phyloP scores from a whole-genome alignment of 1,284 basidiomycete species.

The Puccinia triticina region DNA sequence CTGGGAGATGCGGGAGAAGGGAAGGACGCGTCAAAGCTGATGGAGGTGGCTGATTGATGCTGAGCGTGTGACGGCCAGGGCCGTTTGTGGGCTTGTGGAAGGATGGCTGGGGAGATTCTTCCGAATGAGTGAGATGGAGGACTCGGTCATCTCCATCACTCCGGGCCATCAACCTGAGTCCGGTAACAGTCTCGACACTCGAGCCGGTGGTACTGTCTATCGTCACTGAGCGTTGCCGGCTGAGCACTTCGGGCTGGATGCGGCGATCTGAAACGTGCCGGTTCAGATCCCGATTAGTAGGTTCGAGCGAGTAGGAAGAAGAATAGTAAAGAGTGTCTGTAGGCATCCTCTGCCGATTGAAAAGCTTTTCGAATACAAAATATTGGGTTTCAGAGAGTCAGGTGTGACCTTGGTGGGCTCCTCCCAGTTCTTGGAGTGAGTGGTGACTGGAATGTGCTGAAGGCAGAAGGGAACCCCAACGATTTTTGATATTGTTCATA shows the following conservation, averaged over 20 bases:
- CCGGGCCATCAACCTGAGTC: background rate
- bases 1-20: conserved; percentile 10
- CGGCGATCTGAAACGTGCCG: background rate
- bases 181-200: conserved; percentile 19
- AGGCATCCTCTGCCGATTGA: background rate
- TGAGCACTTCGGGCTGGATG: background rate
- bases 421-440: background rate
- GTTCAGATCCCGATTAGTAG: background rate
- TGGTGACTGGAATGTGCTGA: too few species aligned
- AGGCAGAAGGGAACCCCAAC: too few species aligned
- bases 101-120: background rate
- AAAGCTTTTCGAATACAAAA: background rate
- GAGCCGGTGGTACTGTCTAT: conserved; percentile 13
- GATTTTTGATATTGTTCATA: background rate
- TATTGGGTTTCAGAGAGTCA: too few species aligned
- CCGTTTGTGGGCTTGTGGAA: background rate
- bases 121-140: background rate
- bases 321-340: background rate
- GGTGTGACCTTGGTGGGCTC: too few species aligned
- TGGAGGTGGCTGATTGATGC: background rate
- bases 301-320: conserved; percentile 17
- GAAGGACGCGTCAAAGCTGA: background rate
- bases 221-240: conserved; percentile 1
- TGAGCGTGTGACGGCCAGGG: background rate
- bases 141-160: background rate